A percentile compares a stretch with the other conserved stretches of the same genome.
Evolutionary conservation across 2,329 filamentous ascomycete species (phyloP).

Genomic region (Metarhizium brunneum): DNA sequence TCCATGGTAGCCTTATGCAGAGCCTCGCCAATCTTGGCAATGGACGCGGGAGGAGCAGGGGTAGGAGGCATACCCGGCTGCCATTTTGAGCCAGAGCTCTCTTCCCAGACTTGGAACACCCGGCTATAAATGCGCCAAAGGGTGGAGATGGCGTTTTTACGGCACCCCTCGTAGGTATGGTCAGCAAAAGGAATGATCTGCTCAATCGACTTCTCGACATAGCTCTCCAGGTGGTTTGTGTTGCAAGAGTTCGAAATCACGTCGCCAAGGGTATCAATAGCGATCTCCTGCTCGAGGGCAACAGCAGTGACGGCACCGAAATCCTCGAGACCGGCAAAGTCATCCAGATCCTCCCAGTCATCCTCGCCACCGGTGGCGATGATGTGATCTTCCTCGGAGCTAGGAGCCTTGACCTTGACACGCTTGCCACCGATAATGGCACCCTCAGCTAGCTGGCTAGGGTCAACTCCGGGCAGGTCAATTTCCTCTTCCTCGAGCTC

Average conservation of each 20-base stretch:
- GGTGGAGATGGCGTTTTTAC: constrained; percentile 84
- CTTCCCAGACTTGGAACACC: constrained; percentile 80
- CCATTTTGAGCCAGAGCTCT: constrained; percentile 69
- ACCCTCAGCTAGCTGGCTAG: constrained; percentile 59
- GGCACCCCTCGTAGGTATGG: constrained; percentile 86
- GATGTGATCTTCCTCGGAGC: constrained; percentile 46
- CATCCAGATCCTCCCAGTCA: constrained; percentile 55
- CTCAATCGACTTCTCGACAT: constrained; percentile 82
- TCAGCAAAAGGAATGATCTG: constrained; percentile 72
- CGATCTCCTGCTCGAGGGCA: constrained; percentile 94
- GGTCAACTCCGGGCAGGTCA: constrained; percentile 55
- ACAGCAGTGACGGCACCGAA: constrained; percentile 81
- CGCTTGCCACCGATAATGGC: constrained; percentile 74
- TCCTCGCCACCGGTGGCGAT: constrained; percentile 46
- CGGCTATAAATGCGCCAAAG: constrained; percentile 90
- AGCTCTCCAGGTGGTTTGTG: constrained; percentile 63
- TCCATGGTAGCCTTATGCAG: constrained; percentile 76
- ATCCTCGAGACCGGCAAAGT: constrained; percentile 75
- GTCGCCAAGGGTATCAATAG: constrained; percentile 88
- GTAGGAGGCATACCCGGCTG: constrained; percentile 77
- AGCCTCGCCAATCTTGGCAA: constrained; percentile 78
- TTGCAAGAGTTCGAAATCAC: constrained; percentile 79
- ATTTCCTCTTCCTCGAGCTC: constrained; percentile 84
- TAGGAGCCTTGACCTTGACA: constrained; percentile 60
- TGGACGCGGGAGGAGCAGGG: constrained; percentile 65